Base-by-base conservation (phyloP, 2,329 filamentous ascomycete species). In the Colletotrichum horii region DNA sequence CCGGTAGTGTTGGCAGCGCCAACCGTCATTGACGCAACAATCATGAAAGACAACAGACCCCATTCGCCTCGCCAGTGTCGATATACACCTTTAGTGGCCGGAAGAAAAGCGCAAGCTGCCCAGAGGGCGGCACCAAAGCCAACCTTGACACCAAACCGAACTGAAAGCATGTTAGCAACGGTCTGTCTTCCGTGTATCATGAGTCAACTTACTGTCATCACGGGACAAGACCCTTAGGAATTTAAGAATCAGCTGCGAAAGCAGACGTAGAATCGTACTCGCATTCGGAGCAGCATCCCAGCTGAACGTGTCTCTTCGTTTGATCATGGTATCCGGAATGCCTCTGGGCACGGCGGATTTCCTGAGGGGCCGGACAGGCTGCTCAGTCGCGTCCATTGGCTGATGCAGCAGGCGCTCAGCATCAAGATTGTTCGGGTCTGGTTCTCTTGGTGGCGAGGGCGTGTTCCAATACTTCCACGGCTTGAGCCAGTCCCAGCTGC, bases 1-100 rank as follows among this genome's bases (percentile, higher is more conserved):
- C 96, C 96, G 0, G 96, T 98, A 2, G 96, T 98, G 83, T 98
- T 99, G 28, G 96, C 95, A 9, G 97, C 96, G 32, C 97, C 97
- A 26, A 98, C 96, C 0, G 96, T 99, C 96, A 98, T 98, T 48
- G 95, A 96, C 82, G 96, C 98, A 28, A 99, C 97, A 81, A 98
- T 93, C 96, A 98, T 98, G 87, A 98, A 98, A 0, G 96, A 98
- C 71, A 99, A 84, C 3, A 99, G 89, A 26, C 97, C 97, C 97
- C 97, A 99, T 88, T 99, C 97, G 34, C 96, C 96, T 82, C 96
- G 90, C 95, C 96, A 98, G 80, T 94, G 93, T 68, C 92, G 90
- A 83, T 98, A 99, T 24, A 94, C 89, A 0, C 94, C 94, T 68
- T 96, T 89, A 4, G 96, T 98, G 11, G 90, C 87, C 1, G 93